Percentiles rank a stretch among this genome's conserved stretches.
These are phyloP conservation scores for Dothistroma pini DNA, from an alignment of 2,329 filamentous ascomycete species.

Conservation along the genomic window DNA sequence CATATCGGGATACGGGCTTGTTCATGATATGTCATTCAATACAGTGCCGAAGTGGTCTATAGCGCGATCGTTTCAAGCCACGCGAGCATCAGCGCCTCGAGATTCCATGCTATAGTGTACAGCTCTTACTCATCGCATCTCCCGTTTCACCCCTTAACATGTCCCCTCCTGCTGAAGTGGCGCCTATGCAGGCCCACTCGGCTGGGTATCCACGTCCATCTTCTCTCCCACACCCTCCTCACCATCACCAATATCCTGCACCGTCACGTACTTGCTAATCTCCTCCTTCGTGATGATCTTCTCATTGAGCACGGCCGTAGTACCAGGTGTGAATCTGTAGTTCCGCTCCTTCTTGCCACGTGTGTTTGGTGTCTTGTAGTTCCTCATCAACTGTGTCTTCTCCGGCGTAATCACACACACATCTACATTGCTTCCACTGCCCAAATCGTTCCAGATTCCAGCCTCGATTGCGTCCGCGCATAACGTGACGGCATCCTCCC, in stretches of 20 bases:
- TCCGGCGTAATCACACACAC: slow-evolving; percentile 92
- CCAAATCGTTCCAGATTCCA: slow-evolving; percentile 98
- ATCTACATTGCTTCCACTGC: slow-evolving; percentile 95
- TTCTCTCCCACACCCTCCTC: slow-evolving; percentile 60
- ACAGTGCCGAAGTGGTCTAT: not conserved
- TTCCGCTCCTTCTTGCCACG: slow-evolving; percentile 86
- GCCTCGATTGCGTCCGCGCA: slow-evolving; percentile 85
- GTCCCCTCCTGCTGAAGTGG: not conserved
- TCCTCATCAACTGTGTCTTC: slow-evolving; percentile 89
- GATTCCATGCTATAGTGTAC: not conserved
- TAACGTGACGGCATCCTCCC: slow-evolving; percentile 78
- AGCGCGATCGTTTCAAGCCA: not conserved
- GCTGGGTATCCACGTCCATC: slow-evolving; percentile 58
- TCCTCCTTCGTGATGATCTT: slow-evolving; percentile 94
- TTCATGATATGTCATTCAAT: not conserved
- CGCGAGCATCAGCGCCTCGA: not conserved
- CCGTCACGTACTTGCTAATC: slow-evolving; percentile 87
- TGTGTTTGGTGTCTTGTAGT: slow-evolving; percentile 90
- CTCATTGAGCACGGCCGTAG: slow-evolving; percentile 94
- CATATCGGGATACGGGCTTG: not conserved
- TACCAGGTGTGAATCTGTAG: slow-evolving; percentile 85
- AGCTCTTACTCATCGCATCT: not conserved
- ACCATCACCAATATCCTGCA: slow-evolving; percentile 71
- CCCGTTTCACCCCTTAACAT: not conserved
- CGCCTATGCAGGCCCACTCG: slow-evolving; percentile 2